These are phyloP conservation scores for Mortierella sp. DNA, from an alignment of 371 early-diverging fungal genomes.

Conservation along the genomic window DNA sequence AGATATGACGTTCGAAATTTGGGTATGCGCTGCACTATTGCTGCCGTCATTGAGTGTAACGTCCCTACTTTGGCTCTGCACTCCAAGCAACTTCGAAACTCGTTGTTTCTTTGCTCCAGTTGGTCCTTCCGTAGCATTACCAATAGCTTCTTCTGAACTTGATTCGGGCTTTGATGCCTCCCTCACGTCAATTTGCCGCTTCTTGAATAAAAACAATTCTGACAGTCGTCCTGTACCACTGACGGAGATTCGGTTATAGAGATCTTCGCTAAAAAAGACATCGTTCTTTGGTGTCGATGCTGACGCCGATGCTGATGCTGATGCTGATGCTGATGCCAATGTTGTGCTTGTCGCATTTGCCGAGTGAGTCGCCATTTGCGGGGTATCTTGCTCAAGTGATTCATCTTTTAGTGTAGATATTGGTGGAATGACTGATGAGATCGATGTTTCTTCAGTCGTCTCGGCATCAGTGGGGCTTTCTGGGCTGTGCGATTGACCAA, in stretches of 20 bases:
- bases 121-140: neutral
- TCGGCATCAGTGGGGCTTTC: neutral
- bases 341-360: neutral
- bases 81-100: neutral
- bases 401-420: neutral
- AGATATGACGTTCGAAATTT: neutral
- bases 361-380: neutral
- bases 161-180: neutral
- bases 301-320: neutral
- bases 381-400: neutral
- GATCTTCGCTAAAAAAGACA: conserved; percentile 19
- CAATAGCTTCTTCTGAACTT: neutral
- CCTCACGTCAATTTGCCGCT: neutral
- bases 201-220: neutral
- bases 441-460: neutral
- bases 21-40: neutral
- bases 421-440: neutral
- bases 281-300: neutral
- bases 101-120: neutral
- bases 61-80: neutral
- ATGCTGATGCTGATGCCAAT: neutral
- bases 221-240: conserved; percentile 13
- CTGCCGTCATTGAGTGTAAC: neutral
- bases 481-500: neutral
- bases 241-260: conserved; percentile 13